These are phyloP conservation scores for Euryodendron excelsum DNA, from an alignment of 148 eudicot genomes.

Conservation along the genomic window DNA sequence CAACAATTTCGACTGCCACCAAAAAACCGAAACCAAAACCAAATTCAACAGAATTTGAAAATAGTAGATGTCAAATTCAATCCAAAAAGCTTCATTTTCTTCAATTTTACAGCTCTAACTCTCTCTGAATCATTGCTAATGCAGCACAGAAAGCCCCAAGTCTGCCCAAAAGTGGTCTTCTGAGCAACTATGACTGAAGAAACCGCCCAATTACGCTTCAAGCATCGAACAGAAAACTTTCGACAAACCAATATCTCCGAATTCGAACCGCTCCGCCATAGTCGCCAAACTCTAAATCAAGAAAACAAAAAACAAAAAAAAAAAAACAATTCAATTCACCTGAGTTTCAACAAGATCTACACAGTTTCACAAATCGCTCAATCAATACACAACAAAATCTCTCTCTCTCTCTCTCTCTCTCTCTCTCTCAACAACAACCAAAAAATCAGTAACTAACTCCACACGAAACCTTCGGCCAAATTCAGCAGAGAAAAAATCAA, in stretches of 20 bases:
- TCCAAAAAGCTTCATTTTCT: background rate
- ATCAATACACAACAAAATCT: background rate
- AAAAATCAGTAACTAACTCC: constrained; percentile 1
- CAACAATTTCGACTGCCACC: no score
- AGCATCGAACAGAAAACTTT: no score
- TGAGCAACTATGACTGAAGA: background rate
- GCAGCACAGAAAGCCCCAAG: background rate
- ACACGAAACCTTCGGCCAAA: background rate
- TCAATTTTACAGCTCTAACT: background rate
- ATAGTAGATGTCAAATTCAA: background rate
- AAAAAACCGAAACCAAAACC: background rate
- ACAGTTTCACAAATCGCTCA: background rate
- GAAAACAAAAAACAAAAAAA: background rate
- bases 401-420: background rate
- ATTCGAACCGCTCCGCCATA: background rate
- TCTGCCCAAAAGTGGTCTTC: background rate
- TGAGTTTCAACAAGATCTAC: constrained; percentile 11
- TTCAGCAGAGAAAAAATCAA: background rate
- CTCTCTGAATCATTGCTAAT: constrained; percentile 9
- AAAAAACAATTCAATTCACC: background rate
- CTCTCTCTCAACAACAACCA: background rate
- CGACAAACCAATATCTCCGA: no score
- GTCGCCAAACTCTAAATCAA: background rate
- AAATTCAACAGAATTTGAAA: background rate
- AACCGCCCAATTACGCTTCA: background rate